Evolutionary conservation across 805 yeast genomes (phyloP).

Genomic region (Vanderwaltozyma tropicalis): DNA sequence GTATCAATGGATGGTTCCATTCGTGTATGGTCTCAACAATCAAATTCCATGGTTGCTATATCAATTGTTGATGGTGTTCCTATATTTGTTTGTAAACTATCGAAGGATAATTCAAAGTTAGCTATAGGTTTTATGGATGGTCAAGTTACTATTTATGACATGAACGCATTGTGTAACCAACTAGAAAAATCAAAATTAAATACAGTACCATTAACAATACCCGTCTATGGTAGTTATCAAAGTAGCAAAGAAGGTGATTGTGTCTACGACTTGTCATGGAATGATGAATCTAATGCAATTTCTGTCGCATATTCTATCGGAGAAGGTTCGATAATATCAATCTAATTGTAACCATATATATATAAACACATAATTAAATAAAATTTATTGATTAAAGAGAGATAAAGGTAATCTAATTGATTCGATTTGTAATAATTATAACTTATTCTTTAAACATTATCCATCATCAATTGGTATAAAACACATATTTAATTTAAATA

Average conservation of each 20-base stretch:
- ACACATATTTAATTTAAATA: too few relatives aligned
- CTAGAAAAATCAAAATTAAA: not conserved
- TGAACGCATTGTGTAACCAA: not conserved
- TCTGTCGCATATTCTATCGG: conserved; percentile 27
- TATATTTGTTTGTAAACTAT: conserved; percentile 42
- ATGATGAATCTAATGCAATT: conserved; percentile 16
- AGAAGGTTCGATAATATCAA: conserved; percentile 20
- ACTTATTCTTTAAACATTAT: too few relatives aligned
- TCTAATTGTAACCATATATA: conserved; percentile 4
- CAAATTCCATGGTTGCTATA: conserved; percentile 16
- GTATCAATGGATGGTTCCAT: conserved; percentile 64
- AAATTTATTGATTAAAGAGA: not conserved
- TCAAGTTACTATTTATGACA: conserved; percentile 42
- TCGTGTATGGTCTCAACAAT: conserved; percentile 47
- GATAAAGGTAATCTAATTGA: too few relatives aligned
- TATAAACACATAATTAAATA: too few relatives aligned
- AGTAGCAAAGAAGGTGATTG: conserved; percentile 16
- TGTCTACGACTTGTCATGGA: conserved; percentile 31
- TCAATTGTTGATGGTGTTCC: conserved; percentile 41
- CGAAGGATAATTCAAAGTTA: conserved; percentile 38
- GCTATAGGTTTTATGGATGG: conserved; percentile 65
- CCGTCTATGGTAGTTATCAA: conserved; percentile 18
- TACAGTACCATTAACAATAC: conserved; percentile 18
- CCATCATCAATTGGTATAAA: too few relatives aligned
- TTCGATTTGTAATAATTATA: too few relatives aligned